Evolutionary conservation across 1,284 basidiomycete genomes (phyloP), one percentile per base, ranked within the genome.

Genomic region (Thelephora terrestris): DNA sequence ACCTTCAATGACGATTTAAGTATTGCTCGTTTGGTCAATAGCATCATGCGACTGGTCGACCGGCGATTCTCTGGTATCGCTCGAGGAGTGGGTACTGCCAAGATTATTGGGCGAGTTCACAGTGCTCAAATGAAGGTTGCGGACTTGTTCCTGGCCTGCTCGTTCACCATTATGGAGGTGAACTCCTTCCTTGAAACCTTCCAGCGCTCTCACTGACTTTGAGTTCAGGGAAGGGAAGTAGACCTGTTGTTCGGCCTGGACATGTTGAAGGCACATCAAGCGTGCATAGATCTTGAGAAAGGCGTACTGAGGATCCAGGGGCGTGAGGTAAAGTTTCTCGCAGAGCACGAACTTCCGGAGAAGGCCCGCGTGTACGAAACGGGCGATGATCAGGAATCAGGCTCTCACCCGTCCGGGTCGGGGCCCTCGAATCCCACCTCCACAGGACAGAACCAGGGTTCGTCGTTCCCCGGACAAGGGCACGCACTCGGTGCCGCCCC

Each of bases 221-320:
- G 20, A 43, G 9, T 14, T 36, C 40, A 90, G 85, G 93, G 93
- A 21, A 79, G 83, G 29, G 82, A 87, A 48, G 92, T 98, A 37
- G 95, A 99, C 58, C 79, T 99, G 18, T 73, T 99, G 2, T 88
- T 99, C 47, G 96, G 95, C 4, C 75, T 99, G 17, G 95, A 99
- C 71, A 99, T 99, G 96, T 79, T 99, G 48, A 98, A 95, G 67
- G 86, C 93, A 1, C 91, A 97, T 62, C 93, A 97, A 64, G 94
- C 93, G 7, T 87, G 81, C 58, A 97, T 99, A 61, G 96, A 99
- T 65, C 78, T 99, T 23, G 75, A 82, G 51, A 90, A 91, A 64
- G 82, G 86, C 58, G 86, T 87, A 10, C 77, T 99, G 16, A 75
- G 93, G 24, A 95, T 99, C 50, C 85, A 92, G 66, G 85, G 81